phyloP scores from a whole-genome alignment of 805 yeast species.

The Ogataea parapolymorpha region DNA sequence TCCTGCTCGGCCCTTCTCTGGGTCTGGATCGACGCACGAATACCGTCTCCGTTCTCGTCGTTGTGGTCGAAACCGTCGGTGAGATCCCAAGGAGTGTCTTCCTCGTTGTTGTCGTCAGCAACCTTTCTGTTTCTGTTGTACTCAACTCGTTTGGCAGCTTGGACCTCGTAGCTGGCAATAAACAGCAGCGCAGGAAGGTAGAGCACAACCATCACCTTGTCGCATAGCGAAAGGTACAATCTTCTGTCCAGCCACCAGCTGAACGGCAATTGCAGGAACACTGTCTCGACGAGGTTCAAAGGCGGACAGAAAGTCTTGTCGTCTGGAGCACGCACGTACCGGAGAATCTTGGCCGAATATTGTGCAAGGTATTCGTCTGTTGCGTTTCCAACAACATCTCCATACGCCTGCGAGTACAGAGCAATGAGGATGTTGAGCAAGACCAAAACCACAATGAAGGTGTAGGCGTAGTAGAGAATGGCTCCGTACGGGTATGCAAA shows the following conservation, averaged over 20 bases:
- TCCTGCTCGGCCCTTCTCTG: conserved; percentile 63
- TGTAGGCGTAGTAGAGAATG: conserved; percentile 71
- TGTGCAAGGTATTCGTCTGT: conserved; percentile 81
- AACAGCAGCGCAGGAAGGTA: conserved; percentile 66
- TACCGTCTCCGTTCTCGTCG: conserved; percentile 30
- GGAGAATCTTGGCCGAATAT: conserved; percentile 77
- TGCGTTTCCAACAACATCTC: conserved; percentile 76
- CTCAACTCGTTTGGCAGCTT: conserved; percentile 63
- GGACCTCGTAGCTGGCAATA: conserved; percentile 62
- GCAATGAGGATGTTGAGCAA: conserved; percentile 83
- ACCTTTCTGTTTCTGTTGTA: conserved; percentile 64
- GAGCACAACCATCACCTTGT: conserved; percentile 56
- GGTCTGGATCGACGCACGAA: conserved; percentile 39
- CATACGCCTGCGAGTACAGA: conserved; percentile 79
- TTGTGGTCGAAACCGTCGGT: conserved; percentile 63
- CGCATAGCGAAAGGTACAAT: conserved; percentile 41
- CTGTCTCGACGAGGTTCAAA: conserved; percentile 66
- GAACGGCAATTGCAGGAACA: conserved; percentile 45
- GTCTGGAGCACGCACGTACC: conserved; percentile 87
- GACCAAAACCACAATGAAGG: conserved; percentile 70
- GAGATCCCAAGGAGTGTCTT: conserved; percentile 78
- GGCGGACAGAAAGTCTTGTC: conserved; percentile 84
- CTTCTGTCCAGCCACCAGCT: conserved; percentile 34
- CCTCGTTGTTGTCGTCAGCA: conserved; percentile 77
- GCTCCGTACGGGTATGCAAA: conserved; percentile 86